Evolutionary conservation across 345 rosid genomes (phyloP), one percentile per base, ranked within the genome.

Genomic region (Boechera retrofracta): DNA sequence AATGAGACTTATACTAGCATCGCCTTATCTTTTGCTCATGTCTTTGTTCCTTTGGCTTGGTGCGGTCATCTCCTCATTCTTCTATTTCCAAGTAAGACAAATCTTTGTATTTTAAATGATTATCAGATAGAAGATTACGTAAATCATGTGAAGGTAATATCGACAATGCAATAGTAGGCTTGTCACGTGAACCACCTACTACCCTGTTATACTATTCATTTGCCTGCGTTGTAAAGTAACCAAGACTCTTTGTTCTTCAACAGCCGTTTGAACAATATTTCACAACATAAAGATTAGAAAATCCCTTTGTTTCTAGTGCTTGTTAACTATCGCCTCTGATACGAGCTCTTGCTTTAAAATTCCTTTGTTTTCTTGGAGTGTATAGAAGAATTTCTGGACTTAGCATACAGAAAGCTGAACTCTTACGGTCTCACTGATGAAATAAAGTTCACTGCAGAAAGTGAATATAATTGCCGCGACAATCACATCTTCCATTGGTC

Each of bases 1-100:
- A 69, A 75, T 94, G 72, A 58, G 82, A 78, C 93, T 94, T 75
- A 83, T 94, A 72, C 49, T 94, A 72, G 89, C 93, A 71, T 91
- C 98, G 16, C 82, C 85, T 31, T 91, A 91, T 89, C 82, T 94
- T 67, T 74, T 87, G 82, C 85, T 82, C 26, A 94, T 91, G 71
- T 90, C 94, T 58, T 64, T 91, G 62, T 94, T 94, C 85, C 89
- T 94, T 62, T 94, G 98, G 98, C 87, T 94, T 77, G 87, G 96
- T 83, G 97, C 98, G 26, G 93, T 90, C 80, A 87, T 89, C 71
- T 94, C 97, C 45, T 94, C 98, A 53, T 94, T 94, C 87, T 89
- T 94, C 87, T 91, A 94, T 80, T 94, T 94, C 84, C 98, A 94
- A 87, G 97, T 94, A 85, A 75, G 79, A 65, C 10, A 67, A 32